These are phyloP conservation scores for Coemansia sp. DNA, from an alignment of 371 early-diverging fungal genomes.

Conservation along the genomic window DNA sequence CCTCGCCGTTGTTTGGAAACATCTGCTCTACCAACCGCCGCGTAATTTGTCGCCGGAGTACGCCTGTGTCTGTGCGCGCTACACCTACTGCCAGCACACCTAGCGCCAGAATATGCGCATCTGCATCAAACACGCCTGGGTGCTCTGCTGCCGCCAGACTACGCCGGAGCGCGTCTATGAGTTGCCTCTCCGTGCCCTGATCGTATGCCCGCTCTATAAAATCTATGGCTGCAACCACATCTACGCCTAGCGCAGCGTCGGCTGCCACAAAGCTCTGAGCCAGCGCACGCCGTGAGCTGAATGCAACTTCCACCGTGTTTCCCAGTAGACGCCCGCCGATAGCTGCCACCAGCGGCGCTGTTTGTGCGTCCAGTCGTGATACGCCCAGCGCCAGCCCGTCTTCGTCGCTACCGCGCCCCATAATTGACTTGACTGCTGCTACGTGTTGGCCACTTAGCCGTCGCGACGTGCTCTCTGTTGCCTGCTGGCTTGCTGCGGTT, in stretches of 20 bases:
- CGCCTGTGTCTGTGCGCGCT: not conserved
- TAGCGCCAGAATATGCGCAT: not conserved
- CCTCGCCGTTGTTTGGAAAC: not conserved
- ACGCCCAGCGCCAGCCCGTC: conserved; percentile 9
- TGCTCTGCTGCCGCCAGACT: not conserved
- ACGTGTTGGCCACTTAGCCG: not conserved
- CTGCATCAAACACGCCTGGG: not conserved
- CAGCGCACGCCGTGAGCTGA: conserved; percentile 17
- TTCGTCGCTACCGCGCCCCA: not conserved
- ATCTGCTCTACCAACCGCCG: not conserved
- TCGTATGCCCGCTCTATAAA: conserved; percentile 5
- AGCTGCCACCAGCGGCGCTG: conserved; percentile 15
- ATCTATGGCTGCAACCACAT: conserved; percentile 18
- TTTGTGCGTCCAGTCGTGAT: conserved; percentile 21
- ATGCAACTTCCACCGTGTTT: conserved; percentile 20
- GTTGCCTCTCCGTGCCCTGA: not conserved
- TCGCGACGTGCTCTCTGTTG: not conserved
- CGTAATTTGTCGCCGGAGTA: not conserved
- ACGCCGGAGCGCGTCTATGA: not conserved
- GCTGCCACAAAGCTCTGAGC: conserved; percentile 15
- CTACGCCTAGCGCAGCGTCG: conserved; percentile 15
- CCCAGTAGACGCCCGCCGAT: conserved; percentile 23
- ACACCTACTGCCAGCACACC: not conserved
- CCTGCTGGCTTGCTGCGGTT: not conserved
- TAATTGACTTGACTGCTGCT: not conserved